Evolutionary conservation across 768 basidiomycete species (phyloP), one percentile per base, ranked within the genome.

Genomic region (Phanerochaete carnosa): DNA sequence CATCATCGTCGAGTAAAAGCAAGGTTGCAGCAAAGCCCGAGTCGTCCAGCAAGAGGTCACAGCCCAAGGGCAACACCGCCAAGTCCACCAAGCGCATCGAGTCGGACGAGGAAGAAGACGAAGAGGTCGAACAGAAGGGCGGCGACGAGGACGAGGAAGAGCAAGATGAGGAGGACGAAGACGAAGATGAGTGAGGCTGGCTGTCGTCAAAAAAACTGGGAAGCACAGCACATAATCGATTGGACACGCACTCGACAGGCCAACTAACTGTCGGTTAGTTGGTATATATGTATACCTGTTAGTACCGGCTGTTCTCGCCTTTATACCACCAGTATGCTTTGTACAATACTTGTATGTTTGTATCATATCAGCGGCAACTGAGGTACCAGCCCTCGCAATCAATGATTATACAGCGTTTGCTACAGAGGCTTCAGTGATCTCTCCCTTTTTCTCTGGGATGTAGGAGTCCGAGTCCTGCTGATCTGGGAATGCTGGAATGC

Each of bases 101-200:
- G 52, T 61, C 62, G 7, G 70, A 69, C 26, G 81, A 81, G 57
- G 86, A 86, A 58, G 84, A 83, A 60, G 79, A 77, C 58, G 78
- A 80, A 58, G 73, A 71, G 5, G 54, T 43, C 49, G 69, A 72
- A 22, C 72, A 75, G 50, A 72, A 76, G 65, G 73, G 75, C 59
- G 65, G 62, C 45, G 77, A 79, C 59, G 72, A 72, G 62, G 78
- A 79, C 57, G 73, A 73, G 54, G 77, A 71, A 16, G 80, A 79
- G 45, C 79, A 75, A 61, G 80, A 75, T 66, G 70, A 69, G 5
- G 69, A 65, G 66, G 71, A 72, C 63, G 62, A 67, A n/a, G 59
- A 74, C 68, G 49, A 74, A 66, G 63, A 71, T 56, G 66, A 70
- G 53, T 33, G 19, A 9, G 29, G 22, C 46, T 43, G 6, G 11